Percentiles rank a stretch among this genome's conserved stretches.
Evolutionary conservation across 169 alveolate genomes (phyloP).

Genomic region (Plasmodium adleri): DNA sequence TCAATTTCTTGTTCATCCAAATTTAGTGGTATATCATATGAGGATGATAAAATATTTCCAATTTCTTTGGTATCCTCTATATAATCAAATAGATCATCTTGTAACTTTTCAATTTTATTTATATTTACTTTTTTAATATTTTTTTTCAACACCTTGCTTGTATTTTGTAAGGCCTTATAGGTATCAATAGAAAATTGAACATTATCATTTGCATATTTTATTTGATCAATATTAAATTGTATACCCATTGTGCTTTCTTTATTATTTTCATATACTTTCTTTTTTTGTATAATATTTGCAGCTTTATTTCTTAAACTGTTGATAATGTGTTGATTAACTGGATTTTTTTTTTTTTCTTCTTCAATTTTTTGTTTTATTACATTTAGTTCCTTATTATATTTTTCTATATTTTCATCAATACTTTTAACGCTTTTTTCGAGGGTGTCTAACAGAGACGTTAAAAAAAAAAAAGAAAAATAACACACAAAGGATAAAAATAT

Average conservation of each 20-base stretch:
- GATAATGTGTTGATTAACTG: constrained; percentile 50
- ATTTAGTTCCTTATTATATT: constrained; percentile 68
- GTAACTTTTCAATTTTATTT: constrained; percentile 71
- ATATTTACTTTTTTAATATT: constrained; percentile 75
- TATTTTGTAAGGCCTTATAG: constrained; percentile 51
- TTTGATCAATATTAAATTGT: constrained; percentile 75
- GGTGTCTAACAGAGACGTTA: constrained; percentile 23
- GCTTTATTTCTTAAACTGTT: constrained; percentile 67
- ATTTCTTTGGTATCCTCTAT: constrained; percentile 75
- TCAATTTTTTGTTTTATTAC: constrained; percentile 74
- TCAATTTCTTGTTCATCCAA: constrained; percentile 75
- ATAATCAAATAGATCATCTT: constrained; percentile 70
- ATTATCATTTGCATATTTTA: constrained; percentile 74
- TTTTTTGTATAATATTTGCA: constrained; percentile 50
- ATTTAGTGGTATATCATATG: constrained; percentile 61
- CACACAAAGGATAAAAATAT: no score
- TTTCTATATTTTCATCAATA: constrained; percentile 61
- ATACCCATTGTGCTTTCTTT: constrained; percentile 75
- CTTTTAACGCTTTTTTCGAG: constrained; percentile 60
- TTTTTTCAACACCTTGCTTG: constrained; percentile 70
- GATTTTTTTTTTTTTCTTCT: constrained; percentile 68
- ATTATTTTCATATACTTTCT: constrained; percentile 60
- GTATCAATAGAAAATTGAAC: constrained; percentile 72
- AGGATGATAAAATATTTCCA: constrained; percentile 47
- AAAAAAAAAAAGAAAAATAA: not conserved